Base-by-base conservation (phyloP, 2,329 filamentous ascomycete species). In the Aspergillus hortae region DNA sequence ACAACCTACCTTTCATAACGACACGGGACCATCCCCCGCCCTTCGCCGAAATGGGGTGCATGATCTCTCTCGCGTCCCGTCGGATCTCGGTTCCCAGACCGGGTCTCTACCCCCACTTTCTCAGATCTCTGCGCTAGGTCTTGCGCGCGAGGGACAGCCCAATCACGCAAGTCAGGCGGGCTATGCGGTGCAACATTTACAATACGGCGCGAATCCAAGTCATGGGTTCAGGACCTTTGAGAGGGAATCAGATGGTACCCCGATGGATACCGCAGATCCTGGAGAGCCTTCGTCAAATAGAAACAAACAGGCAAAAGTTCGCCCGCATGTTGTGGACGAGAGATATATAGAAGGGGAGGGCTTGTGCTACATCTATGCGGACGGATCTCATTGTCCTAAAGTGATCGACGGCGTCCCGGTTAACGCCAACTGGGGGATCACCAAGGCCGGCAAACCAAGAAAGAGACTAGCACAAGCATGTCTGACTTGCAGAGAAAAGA, bases 381-480 rank as follows among this genome's bases (percentile, higher is more conserved):
- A 95, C 65, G 89, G 88, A 27, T 88, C 85, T 48, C 86, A 89
- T 67, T 92, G 88, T 74, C 90, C 88, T 62, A 89, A 88, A 35
- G 77, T 88, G 25, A 92, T 95, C 57, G 89, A 95, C 61, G 91
- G 91, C 15, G 89, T 95, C 67, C 80, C 80, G 0, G 90, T 96
- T 47, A 96, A 95, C 67, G 89, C 91, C 1, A 89, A 90, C 60
- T 96, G 92, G 92, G 91, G 92, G 14, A 85, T 95, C 9, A 96
- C 92, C 33, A 96, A 96, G 73, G 91, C 92, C 2, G 92, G 92
- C 12, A 96, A 95, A 74, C 91, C 92, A 44, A 84, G 92, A 60
- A 96, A 96, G 75, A 82, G 92, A 51, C 79, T 96, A 51, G 91
- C 92, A 21, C 91, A 95, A 68, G 90, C 90, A n/a, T 96, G 92